Evolutionary conservation across 2,329 filamentous ascomycete genomes (phyloP).

Genomic region (Cyphellophora attinorum): DNA sequence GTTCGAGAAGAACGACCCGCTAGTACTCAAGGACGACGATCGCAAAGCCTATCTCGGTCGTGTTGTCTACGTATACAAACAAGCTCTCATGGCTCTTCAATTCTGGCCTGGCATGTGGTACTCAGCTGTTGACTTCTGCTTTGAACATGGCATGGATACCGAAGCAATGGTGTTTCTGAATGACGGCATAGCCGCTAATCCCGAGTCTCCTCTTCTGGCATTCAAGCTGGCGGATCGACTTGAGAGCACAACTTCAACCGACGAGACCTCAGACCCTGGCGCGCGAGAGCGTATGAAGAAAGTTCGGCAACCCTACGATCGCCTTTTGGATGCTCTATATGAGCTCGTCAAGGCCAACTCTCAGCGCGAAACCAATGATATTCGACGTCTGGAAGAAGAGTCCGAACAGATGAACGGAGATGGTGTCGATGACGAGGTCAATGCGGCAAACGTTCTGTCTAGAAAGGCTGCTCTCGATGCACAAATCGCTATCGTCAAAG

Average conservation of each 20-base stretch:
- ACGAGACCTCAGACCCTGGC: slow-evolving; percentile 61
- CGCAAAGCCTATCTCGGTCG: slow-evolving; percentile 63
- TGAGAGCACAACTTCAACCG: slow-evolving; percentile 65
- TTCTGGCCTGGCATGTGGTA: slow-evolving; percentile 98
- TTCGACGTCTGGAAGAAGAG: slow-evolving; percentile 46
- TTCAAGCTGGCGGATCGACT: slow-evolving; percentile 84
- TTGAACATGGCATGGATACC: slow-evolving; percentile 60
- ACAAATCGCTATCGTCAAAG: slow-evolving; percentile 49
- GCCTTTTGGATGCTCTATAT: slow-evolving; percentile 78
- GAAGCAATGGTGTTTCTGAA: slow-evolving; percentile 71
- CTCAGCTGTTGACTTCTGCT: slow-evolving; percentile 87
- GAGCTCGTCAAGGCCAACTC: slow-evolving; percentile 65
- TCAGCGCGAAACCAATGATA: slow-evolving; percentile 54
- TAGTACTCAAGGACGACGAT: slow-evolving; percentile 79
- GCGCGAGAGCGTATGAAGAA: slow-evolving; percentile 56
- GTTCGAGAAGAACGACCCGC: slow-evolving; percentile 89
- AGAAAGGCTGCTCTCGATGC: slow-evolving; percentile 44
- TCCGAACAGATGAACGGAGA: slow-evolving; percentile 28
- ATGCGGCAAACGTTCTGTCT: slow-evolving; percentile 35
- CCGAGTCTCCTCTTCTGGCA: slow-evolving; percentile 82
- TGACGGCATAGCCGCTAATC: slow-evolving; percentile 79
- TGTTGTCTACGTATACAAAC: slow-evolving; percentile 83
- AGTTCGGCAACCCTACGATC: slow-evolving; percentile 75
- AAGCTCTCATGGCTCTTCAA: slow-evolving; percentile 81
- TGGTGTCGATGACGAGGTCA: slow-evolving; percentile 44